Evolutionary conservation across 2,329 filamentous ascomycete genomes (phyloP), one percentile per base, ranked within the genome.

Genomic region (Shiraia sp.): DNA sequence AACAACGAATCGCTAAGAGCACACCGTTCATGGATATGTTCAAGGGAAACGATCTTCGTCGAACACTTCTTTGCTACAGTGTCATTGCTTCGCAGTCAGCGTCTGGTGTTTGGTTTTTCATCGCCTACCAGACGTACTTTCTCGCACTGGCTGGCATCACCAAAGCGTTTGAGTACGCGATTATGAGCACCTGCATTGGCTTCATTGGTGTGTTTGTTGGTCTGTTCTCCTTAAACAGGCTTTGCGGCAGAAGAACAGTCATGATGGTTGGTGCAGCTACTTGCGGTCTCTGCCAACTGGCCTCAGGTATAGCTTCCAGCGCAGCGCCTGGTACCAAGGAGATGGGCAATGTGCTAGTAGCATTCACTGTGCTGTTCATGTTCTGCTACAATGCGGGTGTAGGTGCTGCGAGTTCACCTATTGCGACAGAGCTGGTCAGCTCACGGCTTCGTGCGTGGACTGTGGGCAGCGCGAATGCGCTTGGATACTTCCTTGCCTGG

Each of bases 1-100:
- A 66, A 37, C 50, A 55, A 17, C 38, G 47, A 46, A 76, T 81
- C 68, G 78, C 79, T 12, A 70, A 73, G 27, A 75, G 79, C 3
- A 73, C 75, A n/a, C 69, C 75, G 15, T 45, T 76, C 16, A 49
- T 73, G 23, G 76, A 79, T 33, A 72, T 80, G 60, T 77, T 79
- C 57, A 69, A 58, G 17, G 74, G 75, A 1, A 70, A 67, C 10
- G 73, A 79, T 37, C 64, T 78, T 7, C 67, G 76, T 8, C 72
- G 76, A 4, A 79, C 76, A 2, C 61, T 79, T 3, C 64, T 79
- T n/a, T 79, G 73, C 56, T 77, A 73, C 43, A 72, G 69, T 14
- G 69, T 74, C 37, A 77, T 78, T 24, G 72, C 71, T 0, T 72
- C 71, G 10, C 74, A 77, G 45, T 70, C 69, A 0, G 72, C 66